These are phyloP conservation scores for Neurospora terricola DNA, from an alignment of 495 filamentous ascomycete species.

Conservation along the genomic window DNA sequence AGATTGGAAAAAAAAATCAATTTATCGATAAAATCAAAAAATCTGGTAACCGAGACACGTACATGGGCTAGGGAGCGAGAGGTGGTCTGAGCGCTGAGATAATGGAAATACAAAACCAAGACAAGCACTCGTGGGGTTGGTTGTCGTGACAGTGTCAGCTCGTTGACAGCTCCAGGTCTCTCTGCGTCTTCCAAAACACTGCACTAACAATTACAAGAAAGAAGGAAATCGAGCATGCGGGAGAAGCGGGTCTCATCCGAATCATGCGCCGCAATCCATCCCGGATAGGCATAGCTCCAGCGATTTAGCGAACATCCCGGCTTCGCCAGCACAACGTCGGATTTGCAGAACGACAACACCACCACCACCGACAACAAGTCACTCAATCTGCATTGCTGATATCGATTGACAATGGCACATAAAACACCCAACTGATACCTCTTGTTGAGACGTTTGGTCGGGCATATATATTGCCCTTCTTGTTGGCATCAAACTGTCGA, in stretches of 20 bases:
- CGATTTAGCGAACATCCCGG: neutral
- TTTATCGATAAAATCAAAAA: too few species aligned
- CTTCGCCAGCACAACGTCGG: neutral
- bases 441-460: neutral
- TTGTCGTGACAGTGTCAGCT: constrained; percentile 8
- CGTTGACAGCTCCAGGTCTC: neutral
- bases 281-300: neutral
- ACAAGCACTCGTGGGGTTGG: constrained; percentile 27
- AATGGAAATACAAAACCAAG: constrained; percentile 26
- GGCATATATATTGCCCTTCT: too few species aligned
- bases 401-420: neutral
- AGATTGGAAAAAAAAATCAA: too few species aligned
- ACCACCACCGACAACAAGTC: neutral
- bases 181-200: neutral
- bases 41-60: too few species aligned
- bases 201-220: neutral
- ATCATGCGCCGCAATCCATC: neutral
- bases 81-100: too few species aligned
- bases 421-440: neutral
- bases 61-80: too few species aligned
- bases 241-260: constrained; percentile 22
- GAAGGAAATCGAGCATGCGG: constrained; percentile 18
- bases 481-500: too few species aligned
- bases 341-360: neutral
- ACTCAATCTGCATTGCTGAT: neutral